A percentile compares a stretch with the other conserved stretches of the same genome.
These are phyloP conservation scores for Lagenidium sp. DNA, from an alignment of 352 stramenopile species.

Conservation along the genomic window DNA sequence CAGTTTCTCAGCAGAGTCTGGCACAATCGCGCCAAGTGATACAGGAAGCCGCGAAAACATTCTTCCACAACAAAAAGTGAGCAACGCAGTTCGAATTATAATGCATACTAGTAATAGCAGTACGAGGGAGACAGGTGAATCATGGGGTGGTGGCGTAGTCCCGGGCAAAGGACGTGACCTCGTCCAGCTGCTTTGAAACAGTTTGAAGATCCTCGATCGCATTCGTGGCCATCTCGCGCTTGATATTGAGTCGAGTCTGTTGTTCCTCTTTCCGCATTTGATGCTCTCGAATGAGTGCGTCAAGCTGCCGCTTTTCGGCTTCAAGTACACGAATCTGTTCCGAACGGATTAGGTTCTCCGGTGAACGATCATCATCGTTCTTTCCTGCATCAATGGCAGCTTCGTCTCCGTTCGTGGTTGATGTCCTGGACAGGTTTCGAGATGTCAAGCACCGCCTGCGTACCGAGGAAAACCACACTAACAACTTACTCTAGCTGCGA, in stretches of 20 bases:
- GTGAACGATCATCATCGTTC: too few species aligned
- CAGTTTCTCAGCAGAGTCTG: slow-evolving; percentile 60
- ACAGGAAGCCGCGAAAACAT: slow-evolving; percentile 55
- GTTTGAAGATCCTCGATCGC: slow-evolving; percentile 36
- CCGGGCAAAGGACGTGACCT: slow-evolving; percentile 23
- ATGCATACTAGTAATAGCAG: not conserved
- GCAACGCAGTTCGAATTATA: not conserved
- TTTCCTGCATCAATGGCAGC: too few species aligned
- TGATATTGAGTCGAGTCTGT: slow-evolving; percentile 26
- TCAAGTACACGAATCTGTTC: slow-evolving; percentile 44
- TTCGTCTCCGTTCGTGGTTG: too few species aligned
- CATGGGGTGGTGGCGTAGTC: slow-evolving; percentile 19
- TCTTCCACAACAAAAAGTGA: slow-evolving; percentile 30
- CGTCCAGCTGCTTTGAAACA: slow-evolving; percentile 20
- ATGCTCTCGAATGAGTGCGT: slow-evolving; percentile 25
- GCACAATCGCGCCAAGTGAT: slow-evolving; percentile 48
- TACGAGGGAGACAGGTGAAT: not conserved
- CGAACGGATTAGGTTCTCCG: slow-evolving; percentile 25
- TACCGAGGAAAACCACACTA: not conserved
- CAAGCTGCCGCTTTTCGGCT: slow-evolving; percentile 34
- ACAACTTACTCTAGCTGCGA: slow-evolving; percentile 14
- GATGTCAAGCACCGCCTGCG: too few species aligned
- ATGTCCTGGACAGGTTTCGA: too few species aligned
- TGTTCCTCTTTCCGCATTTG: slow-evolving; percentile 34
- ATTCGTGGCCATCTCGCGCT: slow-evolving; percentile 27